Evolutionary conservation across 305 asterid genomes (phyloP).

Genomic region (Fraxinus ornus): DNA sequence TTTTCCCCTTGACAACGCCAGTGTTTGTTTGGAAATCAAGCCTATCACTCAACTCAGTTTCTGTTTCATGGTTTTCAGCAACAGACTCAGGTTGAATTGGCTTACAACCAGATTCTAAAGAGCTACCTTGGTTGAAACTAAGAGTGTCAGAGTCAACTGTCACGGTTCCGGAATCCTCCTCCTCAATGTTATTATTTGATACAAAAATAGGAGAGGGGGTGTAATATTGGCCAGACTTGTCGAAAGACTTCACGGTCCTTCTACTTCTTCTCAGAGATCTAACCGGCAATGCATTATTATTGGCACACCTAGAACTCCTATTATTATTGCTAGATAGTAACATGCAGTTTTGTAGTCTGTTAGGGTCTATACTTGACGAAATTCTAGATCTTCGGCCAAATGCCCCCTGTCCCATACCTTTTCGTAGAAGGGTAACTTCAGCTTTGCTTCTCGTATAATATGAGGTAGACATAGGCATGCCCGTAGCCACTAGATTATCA

Average conservation of each 20-base stretch:
- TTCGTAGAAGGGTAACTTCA: slow-evolving; percentile 40
- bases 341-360: slow-evolving; percentile 32
- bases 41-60: slow-evolving; percentile 51
- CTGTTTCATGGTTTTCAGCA: slow-evolving; percentile 43
- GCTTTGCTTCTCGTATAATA: slow-evolving; percentile 49
- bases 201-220: slow-evolving; percentile 45
- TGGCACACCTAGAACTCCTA: slow-evolving; percentile 38
- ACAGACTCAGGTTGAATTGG: slow-evolving; percentile 36
- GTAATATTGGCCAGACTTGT: slow-evolving; percentile 52
- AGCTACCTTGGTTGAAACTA: slow-evolving; percentile 56
- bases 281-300: slow-evolving; percentile 35
- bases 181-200: slow-evolving; percentile 59
- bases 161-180: slow-evolving; percentile 57
- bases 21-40: slow-evolving; percentile 62
- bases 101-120: slow-evolving; percentile 53
- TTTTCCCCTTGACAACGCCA: slow-evolving; percentile 60
- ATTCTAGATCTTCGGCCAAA: slow-evolving; percentile 58
- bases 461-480: slow-evolving; percentile 35
- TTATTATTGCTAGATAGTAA: slow-evolving; percentile 31
- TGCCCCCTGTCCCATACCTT: slow-evolving; percentile 40
- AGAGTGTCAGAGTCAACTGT: slow-evolving; percentile 60
- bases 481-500: slow-evolving; percentile 32
- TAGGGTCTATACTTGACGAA: slow-evolving; percentile 47
- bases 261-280: slow-evolving; percentile 61
- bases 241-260: slow-evolving; percentile 57